These are phyloP conservation scores for Westerdykella aurantiaca DNA, from an alignment of 2,329 filamentous ascomycete genomes.

Conservation along the genomic window DNA sequence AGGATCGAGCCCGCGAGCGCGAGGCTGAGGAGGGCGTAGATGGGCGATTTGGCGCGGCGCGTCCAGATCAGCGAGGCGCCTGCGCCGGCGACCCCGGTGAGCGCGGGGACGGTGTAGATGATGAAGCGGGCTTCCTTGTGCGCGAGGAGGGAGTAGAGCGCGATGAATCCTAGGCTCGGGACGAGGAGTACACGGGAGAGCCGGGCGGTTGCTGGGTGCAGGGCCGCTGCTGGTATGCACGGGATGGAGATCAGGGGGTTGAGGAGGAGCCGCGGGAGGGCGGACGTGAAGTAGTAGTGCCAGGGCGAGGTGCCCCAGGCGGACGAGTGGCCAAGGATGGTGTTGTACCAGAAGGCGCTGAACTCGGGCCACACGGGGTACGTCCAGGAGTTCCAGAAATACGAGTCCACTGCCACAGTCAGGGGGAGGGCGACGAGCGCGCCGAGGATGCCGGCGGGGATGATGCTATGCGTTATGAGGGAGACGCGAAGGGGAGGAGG, in stretches of 20 bases:
- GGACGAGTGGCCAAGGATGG: slow-evolving; percentile 72
- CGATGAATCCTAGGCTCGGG: slow-evolving; percentile 67
- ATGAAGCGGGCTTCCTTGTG: slow-evolving; percentile 98
- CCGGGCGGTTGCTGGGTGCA: slow-evolving; percentile 43
- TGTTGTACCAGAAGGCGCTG: slow-evolving; percentile 85
- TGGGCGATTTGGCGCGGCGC: slow-evolving; percentile 56
- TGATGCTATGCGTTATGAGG: neutral
- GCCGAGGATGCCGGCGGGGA: neutral
- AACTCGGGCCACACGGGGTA: slow-evolving; percentile 59
- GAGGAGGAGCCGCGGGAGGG: slow-evolving; percentile 74
- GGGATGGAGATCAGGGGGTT: slow-evolving; percentile 63
- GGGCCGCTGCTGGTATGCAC: slow-evolving; percentile 46
- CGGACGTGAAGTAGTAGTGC: slow-evolving; percentile 78
- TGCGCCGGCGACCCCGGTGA: slow-evolving; percentile 72
- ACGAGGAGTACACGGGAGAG: slow-evolving; percentile 51
- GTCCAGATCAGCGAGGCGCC: slow-evolving; percentile 60
- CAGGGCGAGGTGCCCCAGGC: slow-evolving; percentile 84
- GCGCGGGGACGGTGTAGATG: slow-evolving; percentile 74
- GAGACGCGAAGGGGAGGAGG: neutral
- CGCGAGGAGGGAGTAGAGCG: slow-evolving; percentile 78
- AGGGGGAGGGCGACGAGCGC: neutral
- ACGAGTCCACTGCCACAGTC: slow-evolving; percentile 10
- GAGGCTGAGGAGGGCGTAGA: slow-evolving; percentile 52
- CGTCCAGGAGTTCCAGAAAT: slow-evolving; percentile 41
- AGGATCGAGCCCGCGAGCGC: slow-evolving; percentile 56